A percentile compares a stretch with the other conserved stretches of the same genome.
phyloP scores from a whole-genome alignment of 1,284 basidiomycete species.

The Cystobasidium sp. region DNA sequence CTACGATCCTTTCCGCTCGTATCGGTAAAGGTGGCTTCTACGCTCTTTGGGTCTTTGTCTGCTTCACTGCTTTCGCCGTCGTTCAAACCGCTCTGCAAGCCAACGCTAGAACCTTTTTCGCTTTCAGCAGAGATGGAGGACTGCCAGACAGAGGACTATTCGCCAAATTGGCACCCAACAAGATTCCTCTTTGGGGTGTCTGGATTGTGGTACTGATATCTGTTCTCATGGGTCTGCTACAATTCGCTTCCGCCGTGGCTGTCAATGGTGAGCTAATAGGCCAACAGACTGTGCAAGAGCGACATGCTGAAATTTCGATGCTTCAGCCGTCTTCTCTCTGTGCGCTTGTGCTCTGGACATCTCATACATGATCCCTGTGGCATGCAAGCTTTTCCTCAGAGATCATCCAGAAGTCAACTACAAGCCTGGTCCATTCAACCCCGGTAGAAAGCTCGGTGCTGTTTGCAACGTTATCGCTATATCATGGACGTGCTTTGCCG shows the following conservation, averaged over 20 bases:
- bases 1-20: slow-evolving; percentile 69
- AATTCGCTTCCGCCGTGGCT: slow-evolving; percentile 77
- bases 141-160: slow-evolving; percentile 82
- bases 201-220: slow-evolving; percentile 73
- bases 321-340: slow-evolving; percentile 78
- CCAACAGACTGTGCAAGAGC: background rate
- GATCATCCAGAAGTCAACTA: slow-evolving; percentile 81
- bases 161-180: slow-evolving; percentile 65
- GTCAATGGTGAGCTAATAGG: slow-evolving; percentile 65
- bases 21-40: slow-evolving; percentile 72
- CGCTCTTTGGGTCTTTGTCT: slow-evolving; percentile 76
- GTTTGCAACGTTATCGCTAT: slow-evolving; percentile 70
- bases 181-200: slow-evolving; percentile 81
- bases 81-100: slow-evolving; percentile 73
- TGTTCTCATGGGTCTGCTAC: slow-evolving; percentile 64
- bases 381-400: slow-evolving; percentile 67
- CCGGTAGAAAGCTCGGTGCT: slow-evolving; percentile 73
- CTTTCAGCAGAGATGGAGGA: slow-evolving; percentile 80
- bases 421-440: slow-evolving; percentile 85
- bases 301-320: background rate
- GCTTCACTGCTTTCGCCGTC: slow-evolving; percentile 63
- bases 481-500: slow-evolving; percentile 59
- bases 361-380: slow-evolving; percentile 71
- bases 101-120: slow-evolving; percentile 82
- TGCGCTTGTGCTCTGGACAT: slow-evolving; percentile 61